Evolutionary conservation across 2,329 filamentous ascomycete species (phyloP), one percentile per base, ranked within the genome.

Genomic region (Clarireedia hainanense): DNA sequence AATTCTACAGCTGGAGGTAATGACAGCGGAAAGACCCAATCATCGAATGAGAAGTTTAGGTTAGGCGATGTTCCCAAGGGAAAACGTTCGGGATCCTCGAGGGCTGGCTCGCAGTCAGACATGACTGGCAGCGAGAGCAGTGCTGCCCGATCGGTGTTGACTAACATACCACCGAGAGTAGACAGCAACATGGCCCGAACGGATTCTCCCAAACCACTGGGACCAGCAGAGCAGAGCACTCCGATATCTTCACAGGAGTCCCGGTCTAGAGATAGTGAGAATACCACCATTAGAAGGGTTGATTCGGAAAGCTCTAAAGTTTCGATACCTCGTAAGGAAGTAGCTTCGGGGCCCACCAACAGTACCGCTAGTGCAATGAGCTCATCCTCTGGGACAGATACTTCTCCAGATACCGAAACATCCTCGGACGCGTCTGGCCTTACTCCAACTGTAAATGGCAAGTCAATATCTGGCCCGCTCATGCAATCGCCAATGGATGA

Each of bases 41-140:
- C 69, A 36, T 58, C 59, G 2, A 65, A 61, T 15, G 84, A 88
- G 12, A 83, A 84, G 27, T 91, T 91, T 72, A 89, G 86, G 71
- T 72, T 94, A 45, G 89, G 92, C 66, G 89, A 95, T 49, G 88
- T 87, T 1, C 89, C 90, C 0, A 87, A 84, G 70, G 80, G 76
- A 65, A 80, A 76, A 67, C 78, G 77, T 69, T 64, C 70, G n/a
- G 73, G 72, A 27, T 75, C 69, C 30, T 63, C 66, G 7, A 65
- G 64, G 42, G 66, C 63, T 5, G 64, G 65, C 45, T 70, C 68
- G 17, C 60, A 76, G 51, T 72, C 72, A 54, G 76, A 72, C 50
- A 57, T 61, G 15, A 60, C 61, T 47, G 57, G 58, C 23, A 61
- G 49, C 46, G 51, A 53, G 30, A 58, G 57, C 27, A 70, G 71